A percentile compares a stretch with the other conserved stretches of the same genome.
Evolutionary conservation across 2,329 filamentous ascomycete genomes (phyloP).

Genomic region (Stagonosporopsis vannaccii): DNA sequence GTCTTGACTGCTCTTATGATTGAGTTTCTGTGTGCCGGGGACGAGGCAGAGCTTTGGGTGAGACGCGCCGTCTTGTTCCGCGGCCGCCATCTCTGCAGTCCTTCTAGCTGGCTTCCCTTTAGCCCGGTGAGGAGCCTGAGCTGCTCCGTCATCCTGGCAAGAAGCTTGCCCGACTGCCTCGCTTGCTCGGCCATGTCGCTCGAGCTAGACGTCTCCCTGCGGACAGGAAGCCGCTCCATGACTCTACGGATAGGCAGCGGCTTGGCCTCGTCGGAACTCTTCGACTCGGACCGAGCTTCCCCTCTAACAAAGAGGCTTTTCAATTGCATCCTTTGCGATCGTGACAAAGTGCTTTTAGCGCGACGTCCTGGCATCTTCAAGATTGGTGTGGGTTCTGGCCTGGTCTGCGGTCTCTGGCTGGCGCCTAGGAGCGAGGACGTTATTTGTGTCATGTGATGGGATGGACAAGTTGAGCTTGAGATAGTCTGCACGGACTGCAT

Average conservation of each 20-base stretch:
- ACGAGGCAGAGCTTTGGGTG: background rate
- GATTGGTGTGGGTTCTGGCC: background rate
- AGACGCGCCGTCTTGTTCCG: background rate
- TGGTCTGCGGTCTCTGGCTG: background rate
- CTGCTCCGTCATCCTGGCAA: constrained; percentile 4
- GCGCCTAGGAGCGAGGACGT: background rate
- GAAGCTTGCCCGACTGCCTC: background rate
- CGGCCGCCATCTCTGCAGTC: background rate
- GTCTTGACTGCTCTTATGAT: background rate
- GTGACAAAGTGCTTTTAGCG: background rate
- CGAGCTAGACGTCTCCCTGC: no score
- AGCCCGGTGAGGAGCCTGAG: background rate
- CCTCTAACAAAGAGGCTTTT: background rate
- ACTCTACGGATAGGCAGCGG: background rate
- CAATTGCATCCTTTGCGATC: background rate
- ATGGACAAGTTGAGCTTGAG: background rate
- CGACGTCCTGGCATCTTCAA: background rate
- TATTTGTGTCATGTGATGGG: background rate
- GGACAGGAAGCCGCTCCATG: no score
- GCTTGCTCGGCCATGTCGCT: background rate
- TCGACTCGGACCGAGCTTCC: background rate
- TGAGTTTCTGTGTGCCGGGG: background rate
- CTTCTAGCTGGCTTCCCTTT: background rate
- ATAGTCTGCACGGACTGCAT: constrained; percentile 4
- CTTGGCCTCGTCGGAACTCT: background rate